Percentiles rank a stretch among this genome's conserved stretches.
Conservation (phyloP, 495 filamentous ascomycete species). For the Durotheca rogersii region DNA sequence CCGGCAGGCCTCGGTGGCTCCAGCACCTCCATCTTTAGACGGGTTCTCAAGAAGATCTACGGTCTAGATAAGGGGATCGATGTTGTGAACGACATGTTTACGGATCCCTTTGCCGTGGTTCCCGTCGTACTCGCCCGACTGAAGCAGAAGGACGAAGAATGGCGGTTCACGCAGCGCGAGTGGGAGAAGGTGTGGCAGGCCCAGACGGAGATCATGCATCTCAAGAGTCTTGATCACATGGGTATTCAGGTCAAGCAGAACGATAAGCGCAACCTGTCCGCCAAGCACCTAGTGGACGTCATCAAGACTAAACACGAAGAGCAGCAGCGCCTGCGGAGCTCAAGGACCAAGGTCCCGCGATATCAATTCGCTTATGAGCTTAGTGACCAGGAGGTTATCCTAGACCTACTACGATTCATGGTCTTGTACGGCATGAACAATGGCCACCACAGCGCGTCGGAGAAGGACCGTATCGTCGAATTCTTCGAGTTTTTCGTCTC, state of each 20-base stretch:
- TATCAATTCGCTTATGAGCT: constrained; percentile 76
- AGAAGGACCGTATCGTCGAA: constrained; percentile 71
- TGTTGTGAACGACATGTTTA: constrained; percentile 80
- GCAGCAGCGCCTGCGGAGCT: constrained; percentile 64
- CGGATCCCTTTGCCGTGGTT: constrained; percentile 75
- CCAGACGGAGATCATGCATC: constrained; percentile 88
- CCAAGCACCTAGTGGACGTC: constrained; percentile 80
- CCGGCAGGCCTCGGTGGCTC: constrained; percentile 84
- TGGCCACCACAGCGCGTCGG: constrained; percentile 63
- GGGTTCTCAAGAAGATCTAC: constrained; percentile 98
- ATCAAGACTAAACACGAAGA: constrained; percentile 88
- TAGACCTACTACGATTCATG: constrained; percentile 79
- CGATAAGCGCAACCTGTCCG: constrained; percentile 86
- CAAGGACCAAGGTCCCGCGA: constrained; percentile 58
- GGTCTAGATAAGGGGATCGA: constrained; percentile 76
- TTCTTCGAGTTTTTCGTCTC: constrained; percentile 90
- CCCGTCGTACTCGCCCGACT: constrained; percentile 82
- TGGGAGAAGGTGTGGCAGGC: constrained; percentile 99
- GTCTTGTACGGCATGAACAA: constrained; percentile 71
- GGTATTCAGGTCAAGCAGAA: constrained; percentile 76
- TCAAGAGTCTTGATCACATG: constrained; percentile 94
- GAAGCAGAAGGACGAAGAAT: constrained; percentile 93
- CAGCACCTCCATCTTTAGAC: constrained; percentile 92
- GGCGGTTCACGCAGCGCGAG: constrained; percentile 92
- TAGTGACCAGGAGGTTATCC: constrained; percentile 72